Percentiles rank a stretch among this genome's conserved stretches.
Conservation (phyloP, 352 stramenopile species). For the Globisporangium nunn region DNA sequence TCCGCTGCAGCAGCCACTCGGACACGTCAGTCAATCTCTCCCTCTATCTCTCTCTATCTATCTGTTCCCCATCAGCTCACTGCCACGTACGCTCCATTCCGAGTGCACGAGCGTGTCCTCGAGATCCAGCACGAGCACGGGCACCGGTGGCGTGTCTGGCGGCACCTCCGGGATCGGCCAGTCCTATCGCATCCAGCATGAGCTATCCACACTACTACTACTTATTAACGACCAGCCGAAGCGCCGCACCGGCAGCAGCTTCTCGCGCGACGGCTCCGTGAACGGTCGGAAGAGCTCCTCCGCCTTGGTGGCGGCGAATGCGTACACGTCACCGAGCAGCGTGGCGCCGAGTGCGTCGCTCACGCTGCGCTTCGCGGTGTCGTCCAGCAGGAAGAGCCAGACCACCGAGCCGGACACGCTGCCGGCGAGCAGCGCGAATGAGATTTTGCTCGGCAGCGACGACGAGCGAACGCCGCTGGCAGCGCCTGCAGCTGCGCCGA, state of each 20-base stretch:
- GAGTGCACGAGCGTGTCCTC: constrained; percentile 86
- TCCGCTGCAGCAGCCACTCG: constrained; percentile 33
- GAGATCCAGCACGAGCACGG: constrained; percentile 77
- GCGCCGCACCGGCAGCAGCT: constrained; percentile 55
- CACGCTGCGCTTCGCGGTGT: constrained; percentile 38
- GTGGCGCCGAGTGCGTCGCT: constrained; percentile 42
- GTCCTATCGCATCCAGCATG: constrained; percentile 21
- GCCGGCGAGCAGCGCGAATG: constrained; percentile 50
- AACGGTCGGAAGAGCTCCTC: constrained; percentile 68
- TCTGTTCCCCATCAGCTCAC: not conserved
- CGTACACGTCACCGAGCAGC: constrained; percentile 61
- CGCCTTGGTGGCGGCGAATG: constrained; percentile 46
- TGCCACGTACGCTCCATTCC: constrained; percentile 76
- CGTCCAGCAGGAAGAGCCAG: constrained; percentile 75
- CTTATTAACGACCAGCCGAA: not conserved
- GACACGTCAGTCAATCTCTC: not conserved
- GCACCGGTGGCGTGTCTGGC: constrained; percentile 65
- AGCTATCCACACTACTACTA: too few relatives aligned
- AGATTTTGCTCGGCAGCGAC: constrained; percentile 68
- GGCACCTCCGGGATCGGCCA: constrained; percentile 81
- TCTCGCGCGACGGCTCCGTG: constrained; percentile 73
- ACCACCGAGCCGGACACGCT: constrained; percentile 54
- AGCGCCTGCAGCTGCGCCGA: constrained; percentile 12
- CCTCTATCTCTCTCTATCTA: not conserved
- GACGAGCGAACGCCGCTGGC: constrained; percentile 56